Conservation (phyloP, 2,329 filamentous ascomycete species). For the Phialemonium atrogriseum region DNA sequence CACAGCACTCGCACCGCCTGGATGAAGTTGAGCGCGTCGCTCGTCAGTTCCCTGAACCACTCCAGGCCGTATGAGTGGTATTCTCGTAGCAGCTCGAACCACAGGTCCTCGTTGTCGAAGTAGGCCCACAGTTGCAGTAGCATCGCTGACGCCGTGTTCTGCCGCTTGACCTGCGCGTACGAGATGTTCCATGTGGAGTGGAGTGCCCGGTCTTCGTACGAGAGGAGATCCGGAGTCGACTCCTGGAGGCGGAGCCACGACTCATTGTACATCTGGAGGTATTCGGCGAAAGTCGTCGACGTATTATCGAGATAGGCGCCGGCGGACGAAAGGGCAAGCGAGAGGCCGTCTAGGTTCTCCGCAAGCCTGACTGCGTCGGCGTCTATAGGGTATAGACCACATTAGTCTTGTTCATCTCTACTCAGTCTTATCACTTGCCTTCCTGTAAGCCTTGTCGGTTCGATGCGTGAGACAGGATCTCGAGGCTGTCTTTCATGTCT, state of each 20-base stretch:
- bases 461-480: no score
- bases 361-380: conserved; percentile 19
- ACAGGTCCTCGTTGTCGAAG: conserved; percentile 34
- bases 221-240: conserved; percentile 16
- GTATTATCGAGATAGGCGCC: conserved; percentile 32
- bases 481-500: no score
- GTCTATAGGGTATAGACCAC: no score
- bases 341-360: conserved; percentile 31
- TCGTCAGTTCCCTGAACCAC: conserved; percentile 17
- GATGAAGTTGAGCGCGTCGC: conserved; percentile 16
- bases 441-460: no score
- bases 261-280: conserved; percentile 28
- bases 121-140: conserved; percentile 33
- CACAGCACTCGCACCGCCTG: conserved; percentile 18
- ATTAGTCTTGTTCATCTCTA: no score
- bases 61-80: conserved; percentile 5
- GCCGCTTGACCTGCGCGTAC: conserved; percentile 24
- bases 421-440: no score
- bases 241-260: conserved; percentile 27
- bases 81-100: conserved; percentile 30
- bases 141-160: conserved; percentile 17
- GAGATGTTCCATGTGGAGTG: conserved; percentile 31
- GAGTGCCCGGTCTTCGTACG: conserved; percentile 24
- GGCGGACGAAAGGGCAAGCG: conserved; percentile 36
- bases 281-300: no score